Conservation (phyloP, 1,284 basidiomycete species). For the Hypsizygus ulmarius region DNA sequence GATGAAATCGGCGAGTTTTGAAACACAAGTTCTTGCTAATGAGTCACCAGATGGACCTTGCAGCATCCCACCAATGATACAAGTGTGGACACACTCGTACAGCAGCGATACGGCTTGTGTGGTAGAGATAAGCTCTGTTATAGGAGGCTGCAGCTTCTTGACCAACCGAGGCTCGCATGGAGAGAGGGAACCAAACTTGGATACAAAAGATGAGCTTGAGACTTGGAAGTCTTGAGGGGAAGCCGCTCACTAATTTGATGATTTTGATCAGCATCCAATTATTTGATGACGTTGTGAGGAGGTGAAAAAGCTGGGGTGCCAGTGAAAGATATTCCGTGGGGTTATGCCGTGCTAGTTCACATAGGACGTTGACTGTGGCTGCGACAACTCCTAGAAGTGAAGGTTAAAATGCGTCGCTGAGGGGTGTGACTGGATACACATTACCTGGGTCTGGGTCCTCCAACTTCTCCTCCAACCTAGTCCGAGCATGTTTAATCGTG, state of each 20-base stretch:
- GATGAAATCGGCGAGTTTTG: conserved; percentile 91
- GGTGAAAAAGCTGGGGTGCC: conserved; percentile 91
- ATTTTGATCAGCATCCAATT: conserved; percentile 99
- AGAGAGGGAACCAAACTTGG: conserved; percentile 85
- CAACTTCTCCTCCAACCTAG: conserved; percentile 78
- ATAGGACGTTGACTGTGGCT: conserved; percentile 91
- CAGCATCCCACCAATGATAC: conserved; percentile 97
- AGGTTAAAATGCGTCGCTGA: conserved; percentile 3
- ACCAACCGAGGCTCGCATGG: conserved; percentile 93
- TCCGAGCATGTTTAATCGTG: conserved; percentile 62
- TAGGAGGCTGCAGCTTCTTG: conserved; percentile 89
- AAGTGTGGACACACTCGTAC: conserved; percentile 98
- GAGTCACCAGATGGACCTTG: conserved; percentile 76
- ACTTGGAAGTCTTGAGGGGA: conserved; percentile 12
- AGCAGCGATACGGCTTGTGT: conserved; percentile 94
- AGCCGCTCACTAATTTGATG: conserved; percentile 84
- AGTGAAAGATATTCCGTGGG: conserved; percentile 79
- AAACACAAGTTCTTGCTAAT: conserved; percentile 86
- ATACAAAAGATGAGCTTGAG: conserved; percentile 2
- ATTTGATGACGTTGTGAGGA: conserved; percentile 93
- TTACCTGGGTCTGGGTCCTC: conserved; percentile 82
- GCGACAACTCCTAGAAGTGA: conserved; percentile 74
- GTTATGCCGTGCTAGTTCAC: conserved; percentile 83
- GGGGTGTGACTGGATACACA: neutral
- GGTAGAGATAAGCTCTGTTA: conserved; percentile 93